Evolutionary conservation across 2,329 filamentous ascomycete genomes (phyloP).

Genomic region (Colletotrichum sojae): DNA sequence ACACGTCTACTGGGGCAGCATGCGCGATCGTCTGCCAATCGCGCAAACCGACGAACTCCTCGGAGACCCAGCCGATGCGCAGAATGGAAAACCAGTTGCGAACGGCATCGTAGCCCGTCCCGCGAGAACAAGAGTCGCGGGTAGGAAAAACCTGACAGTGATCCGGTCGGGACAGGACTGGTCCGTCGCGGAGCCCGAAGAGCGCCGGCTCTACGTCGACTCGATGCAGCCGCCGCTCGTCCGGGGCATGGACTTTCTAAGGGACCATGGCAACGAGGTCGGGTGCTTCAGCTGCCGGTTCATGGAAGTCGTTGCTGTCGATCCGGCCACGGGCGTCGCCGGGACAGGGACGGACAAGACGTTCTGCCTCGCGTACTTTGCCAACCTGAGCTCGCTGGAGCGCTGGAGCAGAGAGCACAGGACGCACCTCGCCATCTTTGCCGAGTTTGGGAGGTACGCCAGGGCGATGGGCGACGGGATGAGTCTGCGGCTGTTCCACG

Average conservation of each 20-base stretch:
- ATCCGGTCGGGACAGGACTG: conserved; percentile 64
- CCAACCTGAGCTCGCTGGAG: conserved; percentile 56
- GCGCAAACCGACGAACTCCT: conserved; percentile 54
- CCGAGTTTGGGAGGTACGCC: conserved; percentile 55
- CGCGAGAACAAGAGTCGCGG: conserved; percentile 41
- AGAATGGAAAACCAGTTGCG: neutral
- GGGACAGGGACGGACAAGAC: conserved; percentile 48
- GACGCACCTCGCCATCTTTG: conserved; percentile 58
- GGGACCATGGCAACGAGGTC: conserved; percentile 56
- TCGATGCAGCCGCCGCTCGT: conserved; percentile 60
- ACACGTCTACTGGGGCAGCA: conserved; percentile 62
- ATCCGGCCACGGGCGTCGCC: conserved; percentile 43
- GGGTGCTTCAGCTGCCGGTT: conserved; percentile 60
- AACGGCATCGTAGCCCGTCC: conserved; percentile 40
- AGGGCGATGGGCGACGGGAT: conserved; percentile 52
- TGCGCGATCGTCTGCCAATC: conserved; percentile 58
- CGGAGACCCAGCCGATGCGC: conserved; percentile 42
- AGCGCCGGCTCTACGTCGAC: conserved; percentile 57
- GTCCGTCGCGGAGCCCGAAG: conserved; percentile 54
- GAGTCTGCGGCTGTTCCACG: conserved; percentile 55
- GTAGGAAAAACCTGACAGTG: conserved; percentile 56
- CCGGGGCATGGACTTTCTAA: conserved; percentile 59
- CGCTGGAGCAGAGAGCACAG: conserved; percentile 55
- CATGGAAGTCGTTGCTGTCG: conserved; percentile 57
- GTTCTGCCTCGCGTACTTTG: conserved; percentile 58